A percentile compares a stretch with the other conserved stretches of the same genome.
These are phyloP conservation scores for Rhizopus sp. DNA, from an alignment of 371 early-diverging fungal genomes.

Conservation along the genomic window DNA sequence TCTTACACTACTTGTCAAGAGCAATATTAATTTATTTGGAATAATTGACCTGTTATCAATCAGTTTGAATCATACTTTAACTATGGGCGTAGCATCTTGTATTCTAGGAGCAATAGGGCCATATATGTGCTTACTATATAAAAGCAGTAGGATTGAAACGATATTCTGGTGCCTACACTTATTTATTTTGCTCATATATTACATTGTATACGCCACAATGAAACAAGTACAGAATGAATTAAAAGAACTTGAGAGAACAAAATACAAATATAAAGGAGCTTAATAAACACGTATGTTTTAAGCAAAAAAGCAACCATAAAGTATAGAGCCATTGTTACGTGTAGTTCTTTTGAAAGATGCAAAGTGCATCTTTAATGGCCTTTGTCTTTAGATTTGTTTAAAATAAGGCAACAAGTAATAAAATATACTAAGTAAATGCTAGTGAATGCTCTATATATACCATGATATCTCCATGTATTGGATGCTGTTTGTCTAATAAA, in stretches of 20 bases:
- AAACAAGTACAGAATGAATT: constrained; percentile 27
- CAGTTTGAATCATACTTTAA: constrained; percentile 1
- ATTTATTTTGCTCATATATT: constrained; percentile 12
- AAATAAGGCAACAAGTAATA: no score
- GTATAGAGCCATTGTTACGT: no score
- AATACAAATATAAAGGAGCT: constrained; percentile 37
- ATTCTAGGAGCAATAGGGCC: background rate
- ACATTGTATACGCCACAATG: constrained; percentile 30
- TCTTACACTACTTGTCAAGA: background rate
- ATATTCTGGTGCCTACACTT: constrained; percentile 32
- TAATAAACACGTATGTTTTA: background rate
- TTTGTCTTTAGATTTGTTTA: no score
- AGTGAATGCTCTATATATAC: no score
- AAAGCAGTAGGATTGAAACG: constrained; percentile 15
- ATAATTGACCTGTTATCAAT: background rate
- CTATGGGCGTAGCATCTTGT: background rate
- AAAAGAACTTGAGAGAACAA: constrained; percentile 32
- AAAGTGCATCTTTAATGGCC: no score
- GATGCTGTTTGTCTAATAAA: no score
- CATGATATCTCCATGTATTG: no score
- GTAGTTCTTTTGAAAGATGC: no score
- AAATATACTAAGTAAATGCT: no score
- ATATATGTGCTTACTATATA: background rate
- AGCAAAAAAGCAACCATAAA: no score
- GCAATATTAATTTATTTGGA: constrained; percentile 10